Evolutionary conservation across 2,329 filamentous ascomycete genomes (phyloP).

Genomic region (Sporothrix dimorphospora): DNA sequence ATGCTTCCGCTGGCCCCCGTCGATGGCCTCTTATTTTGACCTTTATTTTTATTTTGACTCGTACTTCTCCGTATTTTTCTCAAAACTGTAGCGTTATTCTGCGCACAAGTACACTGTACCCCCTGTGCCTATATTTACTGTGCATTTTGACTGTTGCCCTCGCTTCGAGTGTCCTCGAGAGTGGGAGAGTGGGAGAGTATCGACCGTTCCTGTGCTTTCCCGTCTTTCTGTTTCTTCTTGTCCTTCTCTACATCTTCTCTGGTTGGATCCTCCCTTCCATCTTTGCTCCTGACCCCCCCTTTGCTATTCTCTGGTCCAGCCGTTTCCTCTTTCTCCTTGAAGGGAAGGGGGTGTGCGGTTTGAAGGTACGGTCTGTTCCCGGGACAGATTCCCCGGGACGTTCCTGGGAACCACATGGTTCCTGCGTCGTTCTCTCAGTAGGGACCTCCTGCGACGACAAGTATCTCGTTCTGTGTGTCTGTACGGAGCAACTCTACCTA

Average conservation of each 20-base stretch:
- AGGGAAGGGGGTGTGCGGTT: background rate
- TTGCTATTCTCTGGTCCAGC: background rate
- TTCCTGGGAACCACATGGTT: background rate
- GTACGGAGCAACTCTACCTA: background rate
- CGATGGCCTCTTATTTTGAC: background rate
- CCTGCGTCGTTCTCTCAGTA: background rate
- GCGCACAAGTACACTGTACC: too few relatives aligned
- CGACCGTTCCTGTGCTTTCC: background rate
- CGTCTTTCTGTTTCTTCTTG: background rate
- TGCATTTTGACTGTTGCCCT: background rate
- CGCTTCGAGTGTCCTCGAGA: background rate
- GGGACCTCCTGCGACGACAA: too few relatives aligned
- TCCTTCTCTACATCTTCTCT: background rate
- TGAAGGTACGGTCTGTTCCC: background rate
- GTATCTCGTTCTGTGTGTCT: too few relatives aligned
- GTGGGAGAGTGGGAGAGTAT: background rate
- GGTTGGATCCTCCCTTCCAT: background rate
- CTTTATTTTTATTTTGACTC: background rate
- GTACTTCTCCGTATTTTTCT: background rate
- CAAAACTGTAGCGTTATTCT: background rate
- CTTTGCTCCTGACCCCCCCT: background rate
- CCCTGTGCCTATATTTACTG: too few relatives aligned
- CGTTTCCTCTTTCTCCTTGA: background rate
- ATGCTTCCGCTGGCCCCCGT: background rate
- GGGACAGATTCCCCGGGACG: background rate